A percentile compares a stretch with the other conserved stretches of the same genome.
These are phyloP conservation scores for Globisporangium irregulare DNA, from an alignment of 352 stramenopile genomes.

Conservation along the genomic window DNA sequence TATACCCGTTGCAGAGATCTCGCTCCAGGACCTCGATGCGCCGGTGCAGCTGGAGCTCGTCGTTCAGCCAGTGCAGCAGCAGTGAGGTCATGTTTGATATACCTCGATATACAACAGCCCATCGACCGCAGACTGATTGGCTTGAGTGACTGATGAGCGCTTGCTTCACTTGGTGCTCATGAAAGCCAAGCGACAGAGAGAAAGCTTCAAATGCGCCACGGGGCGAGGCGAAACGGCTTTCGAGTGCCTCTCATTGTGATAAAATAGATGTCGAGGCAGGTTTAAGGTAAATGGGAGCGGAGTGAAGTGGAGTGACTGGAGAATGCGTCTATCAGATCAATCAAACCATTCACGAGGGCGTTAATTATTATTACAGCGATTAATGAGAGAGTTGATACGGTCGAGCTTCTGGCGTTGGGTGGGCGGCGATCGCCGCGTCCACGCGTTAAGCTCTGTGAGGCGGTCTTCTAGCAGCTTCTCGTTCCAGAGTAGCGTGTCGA, in stretches of 20 bases:
- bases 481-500: slow-evolving; percentile 70
- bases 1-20: slow-evolving; percentile 67
- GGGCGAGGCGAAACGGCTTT: background rate
- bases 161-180: background rate
- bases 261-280: background rate
- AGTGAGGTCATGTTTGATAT: slow-evolving; percentile 45
- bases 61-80: slow-evolving; percentile 64
- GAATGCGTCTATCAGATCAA: background rate
- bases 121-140: background rate
- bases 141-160: background rate
- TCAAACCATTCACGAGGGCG: background rate
- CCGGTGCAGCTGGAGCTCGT: slow-evolving; percentile 48
- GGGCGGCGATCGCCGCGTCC: slow-evolving; percentile 50
- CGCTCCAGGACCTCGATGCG: slow-evolving; percentile 50
- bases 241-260: background rate
- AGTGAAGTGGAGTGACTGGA: background rate
- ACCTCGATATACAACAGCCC: background rate
- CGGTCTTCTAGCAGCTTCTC: slow-evolving; percentile 63
- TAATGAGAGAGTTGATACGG: slow-evolving; percentile 68
- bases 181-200: background rate
- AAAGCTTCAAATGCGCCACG: background rate
- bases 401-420: slow-evolving; percentile 59
- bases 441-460: slow-evolving; percentile 59
- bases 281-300: background rate
- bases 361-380: slow-evolving; percentile 38